A percentile compares a stretch with the other conserved stretches of the same genome.
These are phyloP conservation scores for Vaccinium corymbosum DNA, from an alignment of 148 eudicot genomes.

Conservation along the genomic window DNA sequence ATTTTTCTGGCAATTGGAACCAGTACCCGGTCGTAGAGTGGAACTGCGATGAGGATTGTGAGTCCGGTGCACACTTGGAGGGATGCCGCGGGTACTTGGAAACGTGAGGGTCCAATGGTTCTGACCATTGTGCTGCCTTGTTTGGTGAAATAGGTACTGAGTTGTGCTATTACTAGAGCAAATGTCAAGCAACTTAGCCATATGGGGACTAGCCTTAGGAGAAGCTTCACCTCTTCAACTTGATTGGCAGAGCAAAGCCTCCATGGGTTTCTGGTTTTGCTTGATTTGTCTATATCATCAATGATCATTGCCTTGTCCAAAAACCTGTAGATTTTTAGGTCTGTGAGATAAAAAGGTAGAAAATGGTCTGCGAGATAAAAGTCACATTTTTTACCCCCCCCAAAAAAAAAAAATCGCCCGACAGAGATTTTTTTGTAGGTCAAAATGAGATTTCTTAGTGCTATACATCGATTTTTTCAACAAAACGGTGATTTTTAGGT, in stretches of 20 bases:
- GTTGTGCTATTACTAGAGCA: conserved; percentile 52
- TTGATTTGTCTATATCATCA: conserved; percentile 40
- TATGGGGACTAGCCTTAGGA: conserved; percentile 52
- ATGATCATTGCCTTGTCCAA: conserved; percentile 61
- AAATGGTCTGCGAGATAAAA: neutral
- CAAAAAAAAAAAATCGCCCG: neutral
- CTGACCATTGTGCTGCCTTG: conserved; percentile 63
- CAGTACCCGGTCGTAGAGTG: conserved; percentile 46
- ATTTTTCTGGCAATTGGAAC: conserved; percentile 34
- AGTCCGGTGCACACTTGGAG: conserved; percentile 51
- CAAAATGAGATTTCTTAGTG: neutral
- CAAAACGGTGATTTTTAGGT: neutral
- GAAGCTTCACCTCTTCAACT: conserved; percentile 63
- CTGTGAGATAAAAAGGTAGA: neutral
- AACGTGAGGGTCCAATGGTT: conserved; percentile 27
- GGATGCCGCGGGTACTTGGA: conserved; percentile 54
- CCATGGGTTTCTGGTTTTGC: conserved; percentile 49
- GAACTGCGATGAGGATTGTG: conserved; percentile 40
- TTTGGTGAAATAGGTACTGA: conserved; percentile 64
- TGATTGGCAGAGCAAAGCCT: conserved; percentile 65
- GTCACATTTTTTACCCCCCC: neutral
- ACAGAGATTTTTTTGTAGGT: neutral
- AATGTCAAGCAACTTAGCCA: conserved; percentile 60
- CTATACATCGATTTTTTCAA: neutral
- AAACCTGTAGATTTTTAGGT: conserved; percentile 29